Base-by-base conservation (phyloP, 2,329 filamentous ascomycete genomes). In the Coniochaeta prunicola region DNA sequence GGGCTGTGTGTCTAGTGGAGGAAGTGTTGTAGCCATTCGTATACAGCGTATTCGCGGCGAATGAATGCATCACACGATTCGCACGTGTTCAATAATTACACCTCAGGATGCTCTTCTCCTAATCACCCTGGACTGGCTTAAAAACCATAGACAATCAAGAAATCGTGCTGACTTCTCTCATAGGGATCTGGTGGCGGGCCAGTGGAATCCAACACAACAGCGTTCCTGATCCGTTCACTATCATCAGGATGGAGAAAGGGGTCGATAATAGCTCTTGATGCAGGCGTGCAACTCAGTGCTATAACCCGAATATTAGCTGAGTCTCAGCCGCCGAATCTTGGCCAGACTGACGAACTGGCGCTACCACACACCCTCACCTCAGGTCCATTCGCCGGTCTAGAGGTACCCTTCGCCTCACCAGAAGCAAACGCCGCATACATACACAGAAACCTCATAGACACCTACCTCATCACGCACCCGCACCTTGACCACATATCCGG, bases 391-490 rank as follows among this genome's bases (percentile, higher is more conserved):
- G 80, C 86, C 17, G 92, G 92, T 0, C 76, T 97, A 19, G 79
- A 86, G 58, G 76, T 97, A 33, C 87, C 88, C 0, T 78, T 85
- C 65, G 74, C 80, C 45, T 87, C 83, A 0, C 78, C 90, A 0
- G 78, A 84, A 53, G 88, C 90, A 54, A 97, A 97, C 71, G 92
- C 92, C 1, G 82, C 89, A 3, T 82, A 96, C 70, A 80, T 99
- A 55, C 86, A 92, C 45, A 83, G 88, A 58, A 83, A 88, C 59
- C 83, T 97, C 54, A 84, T 99, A 59, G 91, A 93, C 53, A 89
- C 91, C 0, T 94, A 93, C 68, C 84, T 97, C 62, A 91, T 99
- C 67, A 99, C 93, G 0, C 94, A 99, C 72, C 91, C 94, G n/a
- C 94, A 99, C 74, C 81, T 99, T 1, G 94, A 99, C 68, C 94